Conservation (phyloP, 2,329 filamentous ascomycete genomes). For the Paracamarosporium sp. region DNA sequence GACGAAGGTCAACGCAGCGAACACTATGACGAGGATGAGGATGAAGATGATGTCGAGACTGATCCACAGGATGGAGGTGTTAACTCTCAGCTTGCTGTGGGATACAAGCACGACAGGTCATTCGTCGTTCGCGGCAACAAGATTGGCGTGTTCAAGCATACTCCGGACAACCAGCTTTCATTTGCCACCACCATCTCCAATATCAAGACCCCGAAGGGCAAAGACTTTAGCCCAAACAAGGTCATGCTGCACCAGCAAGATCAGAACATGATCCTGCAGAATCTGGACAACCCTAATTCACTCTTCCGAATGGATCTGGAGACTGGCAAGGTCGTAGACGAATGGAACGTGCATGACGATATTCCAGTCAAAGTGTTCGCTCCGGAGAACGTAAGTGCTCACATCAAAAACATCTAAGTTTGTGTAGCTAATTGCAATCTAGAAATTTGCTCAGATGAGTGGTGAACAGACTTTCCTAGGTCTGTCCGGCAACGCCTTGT, state of each 20-base stretch:
- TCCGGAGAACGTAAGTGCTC: conserved; percentile 74
- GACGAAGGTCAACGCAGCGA: conserved; percentile 74
- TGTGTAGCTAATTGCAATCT: conserved; percentile 28
- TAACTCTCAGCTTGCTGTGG: conserved; percentile 93
- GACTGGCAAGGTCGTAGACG: conserved; percentile 96
- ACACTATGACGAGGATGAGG: conserved; percentile 77
- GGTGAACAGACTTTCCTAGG: conserved; percentile 94
- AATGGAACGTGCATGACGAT: conserved; percentile 98
- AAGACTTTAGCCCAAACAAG: conserved; percentile 89
- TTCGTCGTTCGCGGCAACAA: conserved; percentile 97
- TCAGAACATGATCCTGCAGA: conserved; percentile 87
- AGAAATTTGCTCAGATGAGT: conserved; percentile 98
- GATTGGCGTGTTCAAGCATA: conserved; percentile 99
- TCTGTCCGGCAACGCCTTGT: conserved; percentile 90
- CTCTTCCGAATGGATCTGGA: conserved; percentile 98
- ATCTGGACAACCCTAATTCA: conserved; percentile 81
- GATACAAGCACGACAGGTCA: conserved; percentile 95
- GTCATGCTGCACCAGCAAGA: conserved; percentile 96
- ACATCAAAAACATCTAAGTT: not conserved
- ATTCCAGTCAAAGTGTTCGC: conserved; percentile 92
- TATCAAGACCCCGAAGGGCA: conserved; percentile 83
- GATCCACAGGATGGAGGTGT: conserved; percentile 77
- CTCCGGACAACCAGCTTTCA: conserved; percentile 86
- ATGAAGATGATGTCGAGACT: conserved; percentile 76
- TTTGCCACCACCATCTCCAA: conserved; percentile 98